Evolutionary conservation across 495 filamentous ascomycete species (phyloP).

Genomic region (Podospora pseudopauciseta): DNA sequence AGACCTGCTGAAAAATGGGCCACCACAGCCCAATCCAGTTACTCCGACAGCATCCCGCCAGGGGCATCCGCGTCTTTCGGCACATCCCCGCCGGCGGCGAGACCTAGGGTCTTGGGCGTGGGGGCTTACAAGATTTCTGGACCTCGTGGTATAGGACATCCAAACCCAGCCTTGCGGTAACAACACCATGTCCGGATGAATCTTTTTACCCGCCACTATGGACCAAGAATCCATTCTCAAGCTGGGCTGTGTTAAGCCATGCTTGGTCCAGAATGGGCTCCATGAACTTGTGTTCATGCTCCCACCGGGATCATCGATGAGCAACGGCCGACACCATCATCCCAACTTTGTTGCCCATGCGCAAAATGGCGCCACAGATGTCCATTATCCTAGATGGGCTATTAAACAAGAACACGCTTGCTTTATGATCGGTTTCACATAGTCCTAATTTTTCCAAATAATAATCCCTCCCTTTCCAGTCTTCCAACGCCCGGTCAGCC

Average conservation of each 20-base stretch:
- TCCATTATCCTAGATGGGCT: neutral
- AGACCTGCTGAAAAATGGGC: slow-evolving; percentile 17
- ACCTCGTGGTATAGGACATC: neutral
- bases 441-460: neutral
- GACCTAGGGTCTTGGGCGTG: neutral
- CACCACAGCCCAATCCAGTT: neutral
- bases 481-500: neutral
- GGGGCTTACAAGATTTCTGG: neutral
- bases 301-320: neutral
- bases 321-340: neutral
- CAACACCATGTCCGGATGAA: neutral
- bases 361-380: neutral
- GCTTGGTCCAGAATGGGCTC: too few relatives aligned
- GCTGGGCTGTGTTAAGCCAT: neutral
- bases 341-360: neutral
- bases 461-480: neutral
- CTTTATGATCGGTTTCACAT: slow-evolving; percentile 51
- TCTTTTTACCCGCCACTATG: neutral
- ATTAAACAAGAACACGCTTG: neutral
- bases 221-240: neutral
- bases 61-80: neutral
- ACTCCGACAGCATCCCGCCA: slow-evolving; percentile 6
- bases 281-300: neutral
- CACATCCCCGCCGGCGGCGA: neutral
- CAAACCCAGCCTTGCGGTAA: neutral